Evolutionary conservation across 2,329 filamentous ascomycete species (phyloP), one percentile per base, ranked within the genome.

Genomic region (Ophiostoma ips): DNA sequence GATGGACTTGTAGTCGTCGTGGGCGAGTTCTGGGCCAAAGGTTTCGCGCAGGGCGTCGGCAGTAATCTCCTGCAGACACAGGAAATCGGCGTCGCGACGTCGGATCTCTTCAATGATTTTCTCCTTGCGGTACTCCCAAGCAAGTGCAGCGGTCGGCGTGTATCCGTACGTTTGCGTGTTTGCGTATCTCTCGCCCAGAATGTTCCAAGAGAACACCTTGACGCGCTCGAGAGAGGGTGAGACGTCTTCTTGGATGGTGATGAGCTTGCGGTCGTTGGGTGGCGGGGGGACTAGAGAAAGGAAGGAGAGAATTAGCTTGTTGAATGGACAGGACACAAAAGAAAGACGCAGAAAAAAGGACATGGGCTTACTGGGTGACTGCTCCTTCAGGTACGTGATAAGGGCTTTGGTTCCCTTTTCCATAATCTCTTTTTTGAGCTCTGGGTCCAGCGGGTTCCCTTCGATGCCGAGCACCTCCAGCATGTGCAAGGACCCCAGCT

Each of bases 31-130:
- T n/a, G 86, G 84, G 53, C 84, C 81, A 69, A 96, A 92, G 60
- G 84, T 94, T 54, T 90, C 86, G 62, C 94, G 84, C 69, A 94
- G 95, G 49, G 84, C 90, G 59, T 94, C 87, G 50, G 83, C 83
- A 49, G 94, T 90, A 37, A 96, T 85, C 64, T 98, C 92, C 63
- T 98, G 92, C 43, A 98, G 71, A 62, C 88, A 94, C 48, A 96
- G 72, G 59, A 98, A 85, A 66, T 98, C 92, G 48, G 90, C 83
- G 59, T 90, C 78, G 53, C 86, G 79, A 28, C 79, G 75, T 50
- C 80, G 75, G 49, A 98, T 77, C 64, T 96, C 90, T 46, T 83
- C 80, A 51, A 95, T 68, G 54, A 98, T 92, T 52, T 84, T 77
- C 51, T 85, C 79, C 60, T 83, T 84, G 50, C 92, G 82, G 61